These are phyloP conservation scores for Sutorius australiensis DNA, from an alignment of 768 basidiomycete species.

Conservation along the genomic window DNA sequence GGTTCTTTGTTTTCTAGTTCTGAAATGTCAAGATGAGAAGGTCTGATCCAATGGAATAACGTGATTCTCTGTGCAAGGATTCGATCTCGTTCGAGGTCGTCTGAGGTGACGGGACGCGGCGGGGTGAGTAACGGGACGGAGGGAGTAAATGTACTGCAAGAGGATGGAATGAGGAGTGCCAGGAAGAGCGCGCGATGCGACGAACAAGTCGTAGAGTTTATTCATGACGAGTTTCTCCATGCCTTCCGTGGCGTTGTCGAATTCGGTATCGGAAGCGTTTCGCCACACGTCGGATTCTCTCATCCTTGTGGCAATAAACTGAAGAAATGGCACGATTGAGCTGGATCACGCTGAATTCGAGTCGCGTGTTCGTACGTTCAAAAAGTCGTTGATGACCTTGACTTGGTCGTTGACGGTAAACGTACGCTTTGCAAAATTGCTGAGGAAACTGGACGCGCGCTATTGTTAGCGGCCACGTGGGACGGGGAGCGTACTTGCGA, in stretches of 20 bases:
- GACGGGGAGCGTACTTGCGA: constrained; percentile 57
- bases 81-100: constrained; percentile 95
- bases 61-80: constrained; percentile 86
- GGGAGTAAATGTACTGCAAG: constrained; percentile 84
- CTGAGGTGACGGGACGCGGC: constrained; percentile 78
- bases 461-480: background rate
- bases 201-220: constrained; percentile 89
- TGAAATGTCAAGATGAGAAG: constrained; percentile 87
- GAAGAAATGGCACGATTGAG: constrained; percentile 19
- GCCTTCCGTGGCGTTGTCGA: constrained; percentile 95
- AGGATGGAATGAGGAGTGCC: constrained; percentile 3
- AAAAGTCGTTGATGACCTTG: constrained; percentile 92
- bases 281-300: constrained; percentile 79
- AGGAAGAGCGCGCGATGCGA: constrained; percentile 17
- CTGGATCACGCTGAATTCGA: background rate
- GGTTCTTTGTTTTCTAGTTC: constrained; percentile 56
- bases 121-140: constrained; percentile 64
- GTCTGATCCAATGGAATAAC: constrained; percentile 87
- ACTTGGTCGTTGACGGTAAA: constrained; percentile 93
- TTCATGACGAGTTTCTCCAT: constrained; percentile 99
- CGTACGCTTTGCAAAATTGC: constrained; percentile 87
- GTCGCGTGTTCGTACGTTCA: constrained; percentile 48
- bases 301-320: constrained; percentile 94
- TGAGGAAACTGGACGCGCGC: constrained; percentile 64
- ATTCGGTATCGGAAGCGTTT: constrained; percentile 72